phyloP scores from a whole-genome alignment of 768 basidiomycete species.

The Mycena venus region DNA sequence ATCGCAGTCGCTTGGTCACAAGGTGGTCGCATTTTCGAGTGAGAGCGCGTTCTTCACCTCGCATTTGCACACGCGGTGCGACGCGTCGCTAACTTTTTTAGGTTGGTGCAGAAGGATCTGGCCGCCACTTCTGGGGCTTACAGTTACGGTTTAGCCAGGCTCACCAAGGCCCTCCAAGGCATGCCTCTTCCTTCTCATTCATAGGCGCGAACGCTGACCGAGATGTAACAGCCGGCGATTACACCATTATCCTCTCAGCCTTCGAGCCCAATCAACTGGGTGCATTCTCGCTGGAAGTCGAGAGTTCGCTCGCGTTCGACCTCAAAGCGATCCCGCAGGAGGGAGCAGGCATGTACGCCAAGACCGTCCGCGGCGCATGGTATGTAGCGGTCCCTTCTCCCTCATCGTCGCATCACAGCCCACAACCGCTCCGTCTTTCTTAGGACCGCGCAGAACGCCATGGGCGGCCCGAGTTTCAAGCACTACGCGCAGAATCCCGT shows the following conservation, averaged over 20 bases:
- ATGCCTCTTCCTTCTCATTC: constrained; percentile 1
- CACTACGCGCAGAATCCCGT: constrained; percentile 78
- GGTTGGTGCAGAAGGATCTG: constrained; percentile 76
- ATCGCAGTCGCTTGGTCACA: constrained; percentile 80
- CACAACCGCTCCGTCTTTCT: neutral
- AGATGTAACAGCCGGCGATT: constrained; percentile 63
- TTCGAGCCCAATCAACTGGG: constrained; percentile 84
- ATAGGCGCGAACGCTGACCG: neutral
- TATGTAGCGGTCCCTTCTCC: constrained; percentile 49
- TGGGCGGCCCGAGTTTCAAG: constrained; percentile 76
- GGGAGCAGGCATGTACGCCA: constrained; percentile 91
- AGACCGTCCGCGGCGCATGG: constrained; percentile 81
- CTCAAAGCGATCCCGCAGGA: constrained; percentile 81
- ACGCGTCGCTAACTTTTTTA: constrained; percentile 36
- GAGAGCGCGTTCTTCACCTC: constrained; percentile 48
- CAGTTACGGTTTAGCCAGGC: constrained; percentile 78
- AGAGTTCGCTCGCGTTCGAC: constrained; percentile 73
- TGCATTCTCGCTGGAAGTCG: constrained; percentile 72
- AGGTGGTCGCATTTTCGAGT: constrained; percentile 84
- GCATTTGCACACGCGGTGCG: too few species aligned
- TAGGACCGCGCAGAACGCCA: constrained; percentile 70
- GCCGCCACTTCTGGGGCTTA: constrained; percentile 85
- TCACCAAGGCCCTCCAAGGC: constrained; percentile 69
- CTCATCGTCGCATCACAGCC: neutral
- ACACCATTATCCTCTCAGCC: constrained; percentile 87